These are phyloP conservation scores for Didymella pinodella DNA, from an alignment of 2,329 filamentous ascomycete species.

Conservation along the genomic window DNA sequence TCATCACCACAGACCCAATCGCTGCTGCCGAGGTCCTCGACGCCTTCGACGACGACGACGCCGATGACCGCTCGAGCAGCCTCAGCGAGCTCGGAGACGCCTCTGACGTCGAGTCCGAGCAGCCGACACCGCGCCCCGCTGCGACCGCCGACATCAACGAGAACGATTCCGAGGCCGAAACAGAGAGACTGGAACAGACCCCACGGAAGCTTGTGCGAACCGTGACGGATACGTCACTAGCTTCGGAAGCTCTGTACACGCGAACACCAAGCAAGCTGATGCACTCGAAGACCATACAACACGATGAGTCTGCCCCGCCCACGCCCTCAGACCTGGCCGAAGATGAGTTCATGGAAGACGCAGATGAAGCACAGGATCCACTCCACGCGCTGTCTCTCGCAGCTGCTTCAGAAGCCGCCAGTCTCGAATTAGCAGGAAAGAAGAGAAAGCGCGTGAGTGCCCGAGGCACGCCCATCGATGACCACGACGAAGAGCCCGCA, in stretches of 20 bases:
- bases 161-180: slow-evolving; percentile 86
- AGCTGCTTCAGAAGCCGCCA: slow-evolving; percentile 44
- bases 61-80: slow-evolving; percentile 76
- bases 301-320: slow-evolving; percentile 41
- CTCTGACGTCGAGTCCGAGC: slow-evolving; percentile 65
- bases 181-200: slow-evolving; percentile 90
- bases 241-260: slow-evolving; percentile 44
- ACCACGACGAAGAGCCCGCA: slow-evolving; percentile 47
- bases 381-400: slow-evolving; percentile 45
- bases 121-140: slow-evolving; percentile 39
- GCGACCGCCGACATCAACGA: slow-evolving; percentile 55
- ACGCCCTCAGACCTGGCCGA: slow-evolving; percentile 35
- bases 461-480: slow-evolving; percentile 50
- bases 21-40: slow-evolving; percentile 22
- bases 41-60: slow-evolving; percentile 59
- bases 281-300: slow-evolving; percentile 44
- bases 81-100: slow-evolving; percentile 89
- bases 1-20: slow-evolving; percentile 28
- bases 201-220: slow-evolving; percentile 67
- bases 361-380: slow-evolving; percentile 32
- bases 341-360: slow-evolving; percentile 28
- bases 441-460: slow-evolving; percentile 58
- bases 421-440: slow-evolving; percentile 42
- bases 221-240: slow-evolving; percentile 44
- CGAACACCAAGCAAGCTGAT: slow-evolving; percentile 50